Percentiles rank a stretch among this genome's conserved stretches.
phyloP scores from a whole-genome alignment of 495 filamentous ascomycete genomes.

The Trichocladium uniseriatum region DNA sequence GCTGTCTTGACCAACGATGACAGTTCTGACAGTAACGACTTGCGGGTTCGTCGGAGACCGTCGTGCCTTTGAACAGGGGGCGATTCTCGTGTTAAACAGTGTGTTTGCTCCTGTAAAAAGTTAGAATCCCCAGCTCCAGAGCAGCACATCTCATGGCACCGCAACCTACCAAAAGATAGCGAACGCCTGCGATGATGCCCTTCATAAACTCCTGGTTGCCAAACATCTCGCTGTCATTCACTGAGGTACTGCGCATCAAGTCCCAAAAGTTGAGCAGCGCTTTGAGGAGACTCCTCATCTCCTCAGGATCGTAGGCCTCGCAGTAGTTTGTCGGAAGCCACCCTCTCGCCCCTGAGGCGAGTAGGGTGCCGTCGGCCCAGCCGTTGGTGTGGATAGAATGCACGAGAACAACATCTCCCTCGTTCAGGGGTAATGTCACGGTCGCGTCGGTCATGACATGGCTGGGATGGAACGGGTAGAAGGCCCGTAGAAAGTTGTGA shows the following conservation, averaged over 20 bases:
- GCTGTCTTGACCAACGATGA: slow-evolving; percentile 80
- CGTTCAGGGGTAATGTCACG: slow-evolving; percentile 77
- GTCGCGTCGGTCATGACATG: slow-evolving; percentile 60
- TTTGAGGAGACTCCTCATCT: slow-evolving; percentile 75
- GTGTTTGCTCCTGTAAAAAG: slow-evolving; percentile 62
- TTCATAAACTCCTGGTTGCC: slow-evolving; percentile 83
- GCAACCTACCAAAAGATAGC: slow-evolving; percentile 70
- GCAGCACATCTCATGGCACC: neutral
- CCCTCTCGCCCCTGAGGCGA: slow-evolving; percentile 78
- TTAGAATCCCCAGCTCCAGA: too few species aligned
- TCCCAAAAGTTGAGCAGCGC: slow-evolving; percentile 92
- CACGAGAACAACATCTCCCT: slow-evolving; percentile 86
- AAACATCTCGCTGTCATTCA: slow-evolving; percentile 59
- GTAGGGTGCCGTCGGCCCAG: slow-evolving; percentile 96
- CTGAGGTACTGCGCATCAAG: slow-evolving; percentile 59
- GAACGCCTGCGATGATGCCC: slow-evolving; percentile 85
- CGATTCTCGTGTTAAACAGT: slow-evolving; percentile 79
- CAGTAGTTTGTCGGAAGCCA: slow-evolving; percentile 99
- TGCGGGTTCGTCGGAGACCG: slow-evolving; percentile 69
- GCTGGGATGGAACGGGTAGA: slow-evolving; percentile 81
- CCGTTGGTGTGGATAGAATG: slow-evolving; percentile 98
- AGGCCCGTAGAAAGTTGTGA: slow-evolving; percentile 93
- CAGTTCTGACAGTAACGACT: slow-evolving; percentile 78
- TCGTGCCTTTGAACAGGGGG: slow-evolving; percentile 62
- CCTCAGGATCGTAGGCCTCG: slow-evolving; percentile 79